Evolutionary conservation across 2,329 filamentous ascomycete genomes (phyloP).

Genomic region (Verruconis gallopava): DNA sequence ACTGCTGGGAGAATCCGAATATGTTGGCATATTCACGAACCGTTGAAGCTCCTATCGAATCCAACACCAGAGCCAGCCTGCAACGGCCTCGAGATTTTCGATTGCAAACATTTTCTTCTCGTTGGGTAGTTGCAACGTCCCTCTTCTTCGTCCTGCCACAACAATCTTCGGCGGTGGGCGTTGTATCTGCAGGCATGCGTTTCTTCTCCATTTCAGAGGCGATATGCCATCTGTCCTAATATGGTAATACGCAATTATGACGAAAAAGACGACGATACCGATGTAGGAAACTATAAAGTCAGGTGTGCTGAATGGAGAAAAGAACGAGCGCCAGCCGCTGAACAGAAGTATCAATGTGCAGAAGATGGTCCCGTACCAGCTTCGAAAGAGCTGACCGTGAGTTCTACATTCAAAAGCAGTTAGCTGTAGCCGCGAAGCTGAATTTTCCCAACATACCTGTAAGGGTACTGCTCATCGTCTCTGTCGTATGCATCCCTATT

Average conservation of each 20-base stretch:
- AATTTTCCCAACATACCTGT: too few relatives aligned
- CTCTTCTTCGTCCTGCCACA: conserved; percentile 11
- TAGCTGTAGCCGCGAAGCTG: too few relatives aligned
- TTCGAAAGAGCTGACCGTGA: conserved; percentile 1
- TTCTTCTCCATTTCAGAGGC: conserved; percentile 10
- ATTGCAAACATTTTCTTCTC: conserved; percentile 8
- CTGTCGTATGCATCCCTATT: conserved; percentile 11
- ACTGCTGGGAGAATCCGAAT: too few relatives aligned
- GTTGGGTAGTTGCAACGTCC: conserved; percentile 11
- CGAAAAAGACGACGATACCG: conserved; percentile 10
- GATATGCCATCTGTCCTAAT: conserved; percentile 12
- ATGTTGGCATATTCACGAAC: too few relatives aligned
- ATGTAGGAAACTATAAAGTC: conserved; percentile 6
- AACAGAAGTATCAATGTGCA: conserved; percentile 2
- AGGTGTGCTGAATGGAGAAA: neutral
- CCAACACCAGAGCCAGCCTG: conserved; percentile 8
- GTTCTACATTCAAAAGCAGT: too few relatives aligned
- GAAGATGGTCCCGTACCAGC: neutral
- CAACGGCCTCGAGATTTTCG: conserved; percentile 9
- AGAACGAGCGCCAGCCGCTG: conserved; percentile 6
- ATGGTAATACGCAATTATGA: conserved; percentile 10
- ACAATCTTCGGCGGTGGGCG: conserved; percentile 3
- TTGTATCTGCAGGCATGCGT: conserved; percentile 5
- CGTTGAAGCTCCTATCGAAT: too few relatives aligned
- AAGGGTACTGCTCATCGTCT: conserved; percentile 4